phyloP scores from a whole-genome alignment of 192 early-diverging fungal species.

The Polychytrium aggregatum region DNA sequence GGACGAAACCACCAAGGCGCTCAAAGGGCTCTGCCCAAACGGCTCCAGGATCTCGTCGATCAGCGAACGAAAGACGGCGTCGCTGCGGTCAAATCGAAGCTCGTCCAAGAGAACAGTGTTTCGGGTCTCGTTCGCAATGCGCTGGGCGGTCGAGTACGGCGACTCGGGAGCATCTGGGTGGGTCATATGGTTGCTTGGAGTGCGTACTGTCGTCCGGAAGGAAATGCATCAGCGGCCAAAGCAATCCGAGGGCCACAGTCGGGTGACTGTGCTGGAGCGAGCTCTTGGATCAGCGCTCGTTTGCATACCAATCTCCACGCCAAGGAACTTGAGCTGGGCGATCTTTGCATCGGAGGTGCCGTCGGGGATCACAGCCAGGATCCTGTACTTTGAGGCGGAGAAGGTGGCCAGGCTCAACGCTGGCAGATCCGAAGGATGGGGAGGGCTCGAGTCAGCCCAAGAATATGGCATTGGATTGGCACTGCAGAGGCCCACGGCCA shows the following conservation, averaged over 20 bases:
- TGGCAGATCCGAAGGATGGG: too few relatives aligned
- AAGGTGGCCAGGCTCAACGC: too few relatives aligned
- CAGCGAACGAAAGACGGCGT: neutral
- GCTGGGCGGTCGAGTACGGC: neutral
- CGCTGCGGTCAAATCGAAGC: neutral
- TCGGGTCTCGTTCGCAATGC: neutral
- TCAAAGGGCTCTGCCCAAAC: too few relatives aligned
- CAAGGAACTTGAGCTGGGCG: neutral
- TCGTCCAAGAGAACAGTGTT: neutral
- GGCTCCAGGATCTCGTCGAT: neutral
- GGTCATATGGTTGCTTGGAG: neutral
- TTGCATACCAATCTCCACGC: neutral
- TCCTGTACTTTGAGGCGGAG: neutral
- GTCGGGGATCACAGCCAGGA: neutral
- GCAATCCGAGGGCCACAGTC: too few relatives aligned
- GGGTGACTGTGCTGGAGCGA: too few relatives aligned
- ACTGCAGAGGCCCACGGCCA: too few relatives aligned
- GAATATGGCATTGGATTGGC: too few relatives aligned
- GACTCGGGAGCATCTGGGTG: conserved; percentile 1
- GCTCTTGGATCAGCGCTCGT: too few relatives aligned
- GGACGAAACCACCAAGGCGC: too few relatives aligned
- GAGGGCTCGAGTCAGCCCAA: too few relatives aligned
- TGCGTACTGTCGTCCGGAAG: neutral
- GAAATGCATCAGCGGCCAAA: too few relatives aligned
- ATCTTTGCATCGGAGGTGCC: neutral